Evolutionary conservation across 2,329 filamentous ascomycete species (phyloP), one percentile per base, ranked within the genome.

Genomic region (Talaromyces funiculosus): DNA sequence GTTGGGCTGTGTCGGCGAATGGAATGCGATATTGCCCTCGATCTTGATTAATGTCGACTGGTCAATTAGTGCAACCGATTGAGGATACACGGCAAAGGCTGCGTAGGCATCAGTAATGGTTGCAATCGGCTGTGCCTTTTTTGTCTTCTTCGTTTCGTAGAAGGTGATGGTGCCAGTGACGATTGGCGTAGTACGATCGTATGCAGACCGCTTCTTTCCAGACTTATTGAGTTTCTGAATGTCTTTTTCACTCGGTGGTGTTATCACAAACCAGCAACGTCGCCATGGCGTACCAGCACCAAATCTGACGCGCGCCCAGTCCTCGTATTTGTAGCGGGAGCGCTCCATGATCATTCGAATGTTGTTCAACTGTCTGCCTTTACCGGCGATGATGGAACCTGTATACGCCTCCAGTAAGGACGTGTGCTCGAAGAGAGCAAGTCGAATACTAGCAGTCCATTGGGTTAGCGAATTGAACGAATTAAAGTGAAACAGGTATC

Each of bases 391-490:
- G 47, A 99, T 80, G 20, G 93, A 93, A 6, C 94, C 94, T 0
- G 94, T 99, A 72, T 99, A 99, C 0, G 94, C 92, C 77, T 99
- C 94, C 72, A 97, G 93, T 35, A 99, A 80, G 0, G 90, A 91
- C 1, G 92, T 87, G 70, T 97, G 90, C 77, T 99, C 94, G 73
- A 88, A 97, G 84, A 97, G 96, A 68, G 93, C 85, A 22, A 99
- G 84, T 51, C 94, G 87, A 66, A 99, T 97, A 47, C 89, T 91
- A 16, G 94, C 89, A 1, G 94, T 96, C 94, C 94, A 99, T 76
- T 97, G 92, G 2, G 92, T 88, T 59, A 99, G 80, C 0, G 93
- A 96, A 71, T 96, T 90, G 66, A 93, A 86, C 0, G 93, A 96
- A 74, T 95, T 96, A 78, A 99, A 99, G 74, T 97, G 94, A 38